These are phyloP conservation scores for Orychophragmus violaceus DNA, from an alignment of 345 rosid genomes.

Conservation along the genomic window DNA sequence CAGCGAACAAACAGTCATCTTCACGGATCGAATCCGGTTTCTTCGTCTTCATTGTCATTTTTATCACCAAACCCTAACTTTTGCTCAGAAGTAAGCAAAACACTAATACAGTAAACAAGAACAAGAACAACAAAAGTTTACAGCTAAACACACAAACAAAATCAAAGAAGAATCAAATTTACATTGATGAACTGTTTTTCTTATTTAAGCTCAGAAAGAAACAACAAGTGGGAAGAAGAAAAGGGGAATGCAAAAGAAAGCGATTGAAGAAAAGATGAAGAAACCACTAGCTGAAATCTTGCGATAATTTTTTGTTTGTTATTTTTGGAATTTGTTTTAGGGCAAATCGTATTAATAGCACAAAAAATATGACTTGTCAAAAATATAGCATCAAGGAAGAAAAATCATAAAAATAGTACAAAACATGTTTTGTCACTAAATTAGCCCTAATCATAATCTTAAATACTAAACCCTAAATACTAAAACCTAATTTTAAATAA, in stretches of 20 bases:
- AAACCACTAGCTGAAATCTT: slow-evolving; percentile 32
- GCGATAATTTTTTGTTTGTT: slow-evolving; percentile 19
- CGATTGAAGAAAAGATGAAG: slow-evolving; percentile 21
- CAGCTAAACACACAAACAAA: too few relatives aligned
- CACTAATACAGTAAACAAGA: background rate
- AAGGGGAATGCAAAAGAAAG: slow-evolving; percentile 2
- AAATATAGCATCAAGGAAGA: too few relatives aligned
- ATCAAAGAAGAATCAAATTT: background rate
- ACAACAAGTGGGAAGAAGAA: slow-evolving; percentile 13
- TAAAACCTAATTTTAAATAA: too few relatives aligned
- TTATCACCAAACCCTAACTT: too few relatives aligned
- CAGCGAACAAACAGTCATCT: slow-evolving; percentile 66
- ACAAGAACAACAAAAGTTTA: background rate
- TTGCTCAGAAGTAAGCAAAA: too few relatives aligned
- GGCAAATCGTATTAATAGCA: too few relatives aligned
- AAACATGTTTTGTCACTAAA: too few relatives aligned
- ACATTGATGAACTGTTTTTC: slow-evolving; percentile 6
- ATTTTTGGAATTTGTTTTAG: slow-evolving; percentile 3
- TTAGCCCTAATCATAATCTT: too few relatives aligned
- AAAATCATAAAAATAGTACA: too few relatives aligned
- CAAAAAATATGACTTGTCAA: too few relatives aligned
- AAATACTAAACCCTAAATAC: too few relatives aligned
- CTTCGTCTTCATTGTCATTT: slow-evolving; percentile 35
- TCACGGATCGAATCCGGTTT: slow-evolving; percentile 25
- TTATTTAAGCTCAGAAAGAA: background rate